phyloP scores from a whole-genome alignment of 2,329 filamentous ascomycete genomes.

The Fusarium solani-melongenae region DNA sequence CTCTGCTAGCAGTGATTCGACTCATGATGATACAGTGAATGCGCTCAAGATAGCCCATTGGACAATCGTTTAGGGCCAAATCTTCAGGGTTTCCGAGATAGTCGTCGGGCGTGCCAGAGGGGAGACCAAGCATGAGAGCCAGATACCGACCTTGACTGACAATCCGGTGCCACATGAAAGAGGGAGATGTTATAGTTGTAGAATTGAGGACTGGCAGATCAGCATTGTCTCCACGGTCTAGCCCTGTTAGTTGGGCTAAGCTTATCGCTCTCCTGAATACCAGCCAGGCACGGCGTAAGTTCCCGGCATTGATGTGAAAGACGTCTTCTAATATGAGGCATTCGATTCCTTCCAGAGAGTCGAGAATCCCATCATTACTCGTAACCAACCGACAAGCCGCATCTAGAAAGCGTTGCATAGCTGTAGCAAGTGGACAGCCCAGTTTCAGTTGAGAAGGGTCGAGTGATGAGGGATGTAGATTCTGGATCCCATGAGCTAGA shows the following conservation, averaged over 20 bases:
- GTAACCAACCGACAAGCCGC: not conserved
- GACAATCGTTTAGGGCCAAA: not conserved
- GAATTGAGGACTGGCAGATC: not conserved
- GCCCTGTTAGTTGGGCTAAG: not conserved
- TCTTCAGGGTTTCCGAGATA: not conserved
- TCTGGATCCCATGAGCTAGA: not conserved
- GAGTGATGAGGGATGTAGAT: not conserved
- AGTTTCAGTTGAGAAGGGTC: not conserved
- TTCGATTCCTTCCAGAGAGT: not conserved
- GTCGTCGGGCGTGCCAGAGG: not conserved
- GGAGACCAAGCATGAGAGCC: not conserved
- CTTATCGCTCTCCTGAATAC: not conserved
- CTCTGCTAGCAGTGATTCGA: not conserved
- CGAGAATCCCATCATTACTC: not conserved
- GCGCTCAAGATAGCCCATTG: constrained; percentile 1
- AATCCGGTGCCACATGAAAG: not conserved
- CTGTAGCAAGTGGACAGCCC: not conserved
- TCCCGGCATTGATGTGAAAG: not conserved
- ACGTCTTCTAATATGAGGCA: not conserved
- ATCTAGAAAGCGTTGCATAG: not conserved
- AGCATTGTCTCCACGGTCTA: not conserved
- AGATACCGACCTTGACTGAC: not conserved
- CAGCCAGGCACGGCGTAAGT: not conserved
- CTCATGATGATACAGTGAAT: not conserved
- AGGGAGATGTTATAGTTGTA: not conserved